Evolutionary conservation across 306 rosid genomes (phyloP), one percentile per base, ranked within the genome.

Genomic region (Astragalus glycyphyllos): DNA sequence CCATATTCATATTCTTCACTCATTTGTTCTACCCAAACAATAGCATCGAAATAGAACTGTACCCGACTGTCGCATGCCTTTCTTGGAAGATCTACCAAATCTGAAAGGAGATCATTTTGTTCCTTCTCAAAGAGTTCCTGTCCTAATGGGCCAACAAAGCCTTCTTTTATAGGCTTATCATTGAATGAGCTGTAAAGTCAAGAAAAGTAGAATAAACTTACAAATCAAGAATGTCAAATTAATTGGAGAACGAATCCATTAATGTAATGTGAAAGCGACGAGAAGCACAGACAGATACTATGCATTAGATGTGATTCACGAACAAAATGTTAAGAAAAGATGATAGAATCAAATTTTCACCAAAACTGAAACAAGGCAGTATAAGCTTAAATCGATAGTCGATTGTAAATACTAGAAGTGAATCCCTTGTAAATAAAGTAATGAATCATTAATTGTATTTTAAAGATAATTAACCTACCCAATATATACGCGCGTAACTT

Each of bases 21-120:
- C 58, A 40, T 60, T 49, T 67, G 45, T 4, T 47, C 10, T 3
- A 41, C 45, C 71, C 56, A 35, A 45, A 40, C 9, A 50, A 12
- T 50, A 17, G 46, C 53, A 55, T 16, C 67, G 6, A 50, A 75
- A 61, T 48, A 61, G 47, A 11, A 51, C 54, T 86, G 40, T 88
- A 93, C 97, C 80, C 89, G 86, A 54, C 96, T 90, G 65, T 94
- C 98, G 10, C 97, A 91, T 12, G 99, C 89, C 77, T 94, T 94
- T 81, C 93, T 91, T n/a, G 97, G 97, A 73, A 89, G 83, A 76
- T 94, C 95, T 73, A 77, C 92, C 84, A 94, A 81, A 69, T 94
- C 96, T 15, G 96, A 68, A 17, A 94, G 86, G 41, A 94, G 91
- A 68, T 91, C 88, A 67, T 88, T 87, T 51, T 94, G 99, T 73